Conservation (phyloP, 2,329 filamentous ascomycete species). For the Diaporthe vexans region DNA sequence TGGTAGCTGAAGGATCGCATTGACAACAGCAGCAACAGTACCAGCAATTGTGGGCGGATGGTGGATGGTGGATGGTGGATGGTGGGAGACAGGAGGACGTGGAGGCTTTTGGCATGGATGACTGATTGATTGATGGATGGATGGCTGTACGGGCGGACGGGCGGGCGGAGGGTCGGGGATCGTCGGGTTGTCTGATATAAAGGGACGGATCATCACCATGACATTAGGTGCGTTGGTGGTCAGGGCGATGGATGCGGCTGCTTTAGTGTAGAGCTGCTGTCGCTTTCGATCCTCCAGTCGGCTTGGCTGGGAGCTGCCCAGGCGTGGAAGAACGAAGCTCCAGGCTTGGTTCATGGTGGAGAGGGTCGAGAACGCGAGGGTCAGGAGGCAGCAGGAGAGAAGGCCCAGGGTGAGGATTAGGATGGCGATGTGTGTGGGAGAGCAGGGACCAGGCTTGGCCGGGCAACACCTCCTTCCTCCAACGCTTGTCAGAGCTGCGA, state of each 20-base stretch:
- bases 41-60: not conserved
- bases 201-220: not conserved
- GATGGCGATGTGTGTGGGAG: conserved; percentile 3
- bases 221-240: not conserved
- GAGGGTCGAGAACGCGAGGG: not conserved
- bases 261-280: not conserved
- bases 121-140: not conserved
- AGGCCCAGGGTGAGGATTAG: not conserved
- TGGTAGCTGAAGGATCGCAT: not conserved
- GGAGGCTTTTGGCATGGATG: not conserved
- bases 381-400: not conserved
- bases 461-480: conserved; percentile 20
- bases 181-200: not conserved
- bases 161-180: not conserved
- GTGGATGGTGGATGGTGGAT: not conserved
- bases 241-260: not conserved
- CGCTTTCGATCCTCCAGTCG: not conserved
- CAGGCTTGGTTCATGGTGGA: not conserved
- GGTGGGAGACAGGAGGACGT: not conserved
- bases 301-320: not conserved
- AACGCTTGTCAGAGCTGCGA: conserved; percentile 14
- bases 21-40: conserved; percentile 15
- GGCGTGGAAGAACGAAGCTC: not conserved
- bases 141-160: not conserved
- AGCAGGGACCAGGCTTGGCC: not conserved